phyloP scores from a whole-genome alignment of 176 grass and related monocot genomes.

The Carex kokanica region DNA sequence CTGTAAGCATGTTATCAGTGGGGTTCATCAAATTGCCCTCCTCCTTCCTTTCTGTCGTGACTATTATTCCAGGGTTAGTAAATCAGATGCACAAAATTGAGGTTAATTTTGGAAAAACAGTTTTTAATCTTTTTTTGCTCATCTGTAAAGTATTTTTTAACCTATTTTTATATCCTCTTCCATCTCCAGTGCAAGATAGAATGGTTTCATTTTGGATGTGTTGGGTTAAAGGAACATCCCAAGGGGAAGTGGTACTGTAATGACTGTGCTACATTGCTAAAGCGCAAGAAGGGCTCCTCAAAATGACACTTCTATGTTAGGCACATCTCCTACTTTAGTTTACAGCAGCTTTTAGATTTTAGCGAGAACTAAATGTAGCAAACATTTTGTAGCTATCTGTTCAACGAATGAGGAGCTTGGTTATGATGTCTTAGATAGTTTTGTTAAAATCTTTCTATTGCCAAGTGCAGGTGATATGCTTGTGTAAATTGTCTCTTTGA shows the following conservation, averaged over 20 bases:
- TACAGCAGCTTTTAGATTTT: background rate
- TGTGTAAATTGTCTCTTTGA: constrained; percentile 1
- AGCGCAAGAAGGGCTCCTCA: constrained; percentile 80
- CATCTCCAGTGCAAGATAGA: constrained; percentile 91
- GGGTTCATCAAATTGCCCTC: background rate
- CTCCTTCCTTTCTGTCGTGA: background rate
- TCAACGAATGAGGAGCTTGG: background rate
- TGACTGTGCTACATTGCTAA: constrained; percentile 57
- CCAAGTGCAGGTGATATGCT: background rate
- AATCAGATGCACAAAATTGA: background rate
- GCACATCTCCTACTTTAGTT: background rate
- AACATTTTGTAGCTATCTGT: background rate
- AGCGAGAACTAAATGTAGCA: background rate
- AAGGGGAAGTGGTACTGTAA: constrained; percentile 97
- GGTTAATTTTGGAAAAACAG: background rate
- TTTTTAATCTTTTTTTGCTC: background rate
- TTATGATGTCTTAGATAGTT: constrained; percentile 7
- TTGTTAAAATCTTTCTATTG: background rate
- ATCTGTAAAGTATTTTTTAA: background rate
- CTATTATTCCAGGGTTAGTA: background rate
- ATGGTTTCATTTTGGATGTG: constrained; percentile 94
- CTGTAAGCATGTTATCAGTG: background rate
- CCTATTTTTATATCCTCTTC: constrained; percentile 2
- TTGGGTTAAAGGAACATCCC: constrained; percentile 85
- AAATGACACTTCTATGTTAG: constrained; percentile 19